Evolutionary conservation across 2,329 filamentous ascomycete genomes (phyloP), one percentile per base, ranked within the genome.

Genomic region (Aphanocladium album): DNA sequence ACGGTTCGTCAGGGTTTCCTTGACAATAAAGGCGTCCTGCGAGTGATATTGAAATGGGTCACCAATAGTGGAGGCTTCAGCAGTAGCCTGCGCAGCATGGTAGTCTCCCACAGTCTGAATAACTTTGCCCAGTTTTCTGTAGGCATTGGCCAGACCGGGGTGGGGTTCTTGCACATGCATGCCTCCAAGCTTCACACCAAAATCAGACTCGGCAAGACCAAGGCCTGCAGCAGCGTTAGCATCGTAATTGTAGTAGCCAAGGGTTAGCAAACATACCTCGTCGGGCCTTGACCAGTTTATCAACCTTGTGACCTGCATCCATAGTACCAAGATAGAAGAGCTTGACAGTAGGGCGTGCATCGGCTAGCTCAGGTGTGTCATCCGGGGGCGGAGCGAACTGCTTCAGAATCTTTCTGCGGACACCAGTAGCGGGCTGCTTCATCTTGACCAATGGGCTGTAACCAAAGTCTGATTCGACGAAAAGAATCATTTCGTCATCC

Each of bases 401-500:
- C 81, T 99, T 99, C 72, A 99, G 81, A 63, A 98, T 89, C 79
- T 97, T 97, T 71, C 95, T 85, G 64, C 95, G 87, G 67, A 99
- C 91, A 47, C 95, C 95, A 1, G 95, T 99, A 9, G 95, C 95
- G 23, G 95, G 95, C 74, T 99, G 95, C 80, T 96, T 96, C 82
- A 92, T 91, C 74, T 93, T 89, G 51, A 97, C 88, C 70, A 98
- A 89, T 1, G 95, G 95, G 70, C 92, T 97, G 75, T 99, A 99
- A 45, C 95, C 95, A 73, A 97, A 98, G 73, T 99, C 95, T 71
- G 91, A 96, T 76, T 99, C 95, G n/a, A 99, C 92, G 69, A 99
- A 99, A 62, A 98, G 87, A 5, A 97, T 86, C 86, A 98, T 93
- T 76, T 99, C 95, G 64, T 98, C 93, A 72, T 99, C 95, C 64